phyloP scores from a whole-genome alignment of 1,284 basidiomycete genomes.

The Trichosporon asahii region DNA sequence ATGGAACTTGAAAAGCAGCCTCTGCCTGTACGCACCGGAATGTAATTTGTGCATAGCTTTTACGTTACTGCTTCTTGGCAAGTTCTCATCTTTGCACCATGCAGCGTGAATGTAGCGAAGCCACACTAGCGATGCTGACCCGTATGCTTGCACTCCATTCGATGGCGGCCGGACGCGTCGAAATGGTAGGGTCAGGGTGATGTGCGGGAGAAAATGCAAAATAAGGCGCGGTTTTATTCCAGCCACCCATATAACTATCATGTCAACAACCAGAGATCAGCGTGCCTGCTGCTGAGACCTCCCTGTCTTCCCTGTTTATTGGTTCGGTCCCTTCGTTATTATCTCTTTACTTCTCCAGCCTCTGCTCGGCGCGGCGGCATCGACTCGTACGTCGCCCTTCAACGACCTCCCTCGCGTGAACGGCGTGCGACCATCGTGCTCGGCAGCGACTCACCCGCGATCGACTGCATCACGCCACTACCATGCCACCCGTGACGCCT shows the following conservation, averaged over 20 bases:
- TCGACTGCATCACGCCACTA: not conserved
- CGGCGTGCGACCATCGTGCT: not conserved
- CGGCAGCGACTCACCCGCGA: not conserved
- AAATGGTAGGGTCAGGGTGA: not conserved
- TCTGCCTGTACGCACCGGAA: not conserved
- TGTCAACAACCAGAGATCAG: slow-evolving; percentile 1
- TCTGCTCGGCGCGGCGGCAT: not conserved
- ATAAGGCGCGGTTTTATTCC: slow-evolving; percentile 11
- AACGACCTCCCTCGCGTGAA: not conserved
- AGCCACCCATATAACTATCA: not conserved
- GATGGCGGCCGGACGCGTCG: not conserved
- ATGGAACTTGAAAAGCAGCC: not conserved
- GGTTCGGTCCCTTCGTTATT: not conserved
- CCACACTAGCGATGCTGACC: too few relatives aligned
- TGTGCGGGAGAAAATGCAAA: slow-evolving; percentile 6
- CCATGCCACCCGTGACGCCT: slow-evolving; percentile 26
- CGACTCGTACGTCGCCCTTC: not conserved
- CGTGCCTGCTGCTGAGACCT: not conserved
- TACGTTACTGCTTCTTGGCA: not conserved
- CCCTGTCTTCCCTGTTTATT: not conserved
- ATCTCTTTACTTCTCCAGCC: not conserved
- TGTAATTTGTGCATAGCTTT: not conserved
- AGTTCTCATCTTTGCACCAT: not conserved
- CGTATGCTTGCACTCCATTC: not conserved
- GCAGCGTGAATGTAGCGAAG: not conserved